Conservation (phyloP, 768 basidiomycete species). For the Tylopilus cervinicoccineus region DNA sequence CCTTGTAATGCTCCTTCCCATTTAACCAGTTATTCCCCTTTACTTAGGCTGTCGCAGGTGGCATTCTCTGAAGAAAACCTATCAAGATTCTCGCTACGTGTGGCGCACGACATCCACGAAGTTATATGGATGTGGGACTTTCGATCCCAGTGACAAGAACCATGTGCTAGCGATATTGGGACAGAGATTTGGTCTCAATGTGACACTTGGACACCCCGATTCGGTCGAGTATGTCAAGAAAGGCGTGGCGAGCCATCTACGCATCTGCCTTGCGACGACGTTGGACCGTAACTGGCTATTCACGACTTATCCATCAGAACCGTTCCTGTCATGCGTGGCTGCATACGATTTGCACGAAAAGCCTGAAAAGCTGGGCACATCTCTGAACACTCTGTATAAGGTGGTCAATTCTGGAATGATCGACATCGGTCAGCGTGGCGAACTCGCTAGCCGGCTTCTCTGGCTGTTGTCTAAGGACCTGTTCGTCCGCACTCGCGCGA, state of each 20-base stretch:
- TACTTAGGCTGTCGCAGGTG: too few species aligned
- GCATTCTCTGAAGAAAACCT: conserved; percentile 5
- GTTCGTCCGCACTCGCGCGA: not conserved
- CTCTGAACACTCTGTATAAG: not conserved
- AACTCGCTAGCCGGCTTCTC: conserved; percentile 1
- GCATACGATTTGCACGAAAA: not conserved
- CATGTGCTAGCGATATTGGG: conserved; percentile 3
- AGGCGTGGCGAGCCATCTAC: conserved; percentile 12
- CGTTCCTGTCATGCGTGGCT: conserved; percentile 12
- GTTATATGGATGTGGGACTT: not conserved
- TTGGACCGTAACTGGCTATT: conserved; percentile 9
- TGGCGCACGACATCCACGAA: not conserved
- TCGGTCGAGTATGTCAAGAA: conserved; percentile 1
- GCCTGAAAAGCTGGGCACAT: not conserved
- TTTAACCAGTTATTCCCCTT: too few species aligned
- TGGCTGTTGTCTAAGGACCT: conserved; percentile 8
- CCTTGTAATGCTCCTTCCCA: too few species aligned
- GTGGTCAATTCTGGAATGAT: conserved; percentile 8
- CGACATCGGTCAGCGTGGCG: conserved; percentile 3
- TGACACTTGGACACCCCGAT: conserved; percentile 2
- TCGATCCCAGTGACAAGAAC: not conserved
- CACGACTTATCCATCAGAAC: conserved; percentile 17
- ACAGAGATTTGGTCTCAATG: conserved; percentile 4
- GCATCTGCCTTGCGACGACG: conserved; percentile 5
- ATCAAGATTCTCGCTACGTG: too few species aligned